Evolutionary conservation across 2,329 filamentous ascomycete genomes (phyloP).

Genomic region (Magnaporthiopsis incrustans): DNA sequence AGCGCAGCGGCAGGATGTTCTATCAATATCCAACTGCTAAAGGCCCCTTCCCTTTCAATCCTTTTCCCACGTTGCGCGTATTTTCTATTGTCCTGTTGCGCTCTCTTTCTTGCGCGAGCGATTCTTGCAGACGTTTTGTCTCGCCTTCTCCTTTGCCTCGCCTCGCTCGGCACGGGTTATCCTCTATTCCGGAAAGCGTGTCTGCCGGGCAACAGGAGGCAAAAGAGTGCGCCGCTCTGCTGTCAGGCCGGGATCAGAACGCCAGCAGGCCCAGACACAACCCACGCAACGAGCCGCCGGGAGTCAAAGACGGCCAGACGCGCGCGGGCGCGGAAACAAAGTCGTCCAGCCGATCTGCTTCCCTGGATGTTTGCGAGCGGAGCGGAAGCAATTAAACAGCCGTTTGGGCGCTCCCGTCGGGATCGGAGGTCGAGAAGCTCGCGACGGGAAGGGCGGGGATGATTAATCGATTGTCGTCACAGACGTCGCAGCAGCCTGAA

Average conservation of each 20-base stretch:
- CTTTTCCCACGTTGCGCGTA: background rate
- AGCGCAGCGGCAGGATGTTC: constrained; percentile 1
- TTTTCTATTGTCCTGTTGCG: background rate
- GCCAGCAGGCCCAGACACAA: background rate
- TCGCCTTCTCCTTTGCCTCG: background rate
- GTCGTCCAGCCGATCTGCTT: background rate
- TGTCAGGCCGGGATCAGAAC: background rate
- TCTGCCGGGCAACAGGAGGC: background rate
- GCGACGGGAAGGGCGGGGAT: background rate
- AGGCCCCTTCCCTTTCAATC: background rate
- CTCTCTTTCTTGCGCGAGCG: background rate
- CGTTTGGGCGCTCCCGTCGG: background rate
- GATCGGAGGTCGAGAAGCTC: background rate
- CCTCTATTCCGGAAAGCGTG: background rate
- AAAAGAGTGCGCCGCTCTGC: background rate
- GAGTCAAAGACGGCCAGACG: background rate
- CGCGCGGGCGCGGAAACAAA: background rate
- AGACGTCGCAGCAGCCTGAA: background rate
- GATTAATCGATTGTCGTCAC: background rate
- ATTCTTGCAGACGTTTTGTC: background rate
- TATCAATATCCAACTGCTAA: constrained; percentile 6
- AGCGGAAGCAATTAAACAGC: background rate
- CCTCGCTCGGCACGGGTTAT: background rate
- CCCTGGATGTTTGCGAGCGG: background rate
- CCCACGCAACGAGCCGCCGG: background rate